Evolutionary conservation across 139 green algal genomes (phyloP).

Genomic region (Zygnema circumcarinatum): DNA sequence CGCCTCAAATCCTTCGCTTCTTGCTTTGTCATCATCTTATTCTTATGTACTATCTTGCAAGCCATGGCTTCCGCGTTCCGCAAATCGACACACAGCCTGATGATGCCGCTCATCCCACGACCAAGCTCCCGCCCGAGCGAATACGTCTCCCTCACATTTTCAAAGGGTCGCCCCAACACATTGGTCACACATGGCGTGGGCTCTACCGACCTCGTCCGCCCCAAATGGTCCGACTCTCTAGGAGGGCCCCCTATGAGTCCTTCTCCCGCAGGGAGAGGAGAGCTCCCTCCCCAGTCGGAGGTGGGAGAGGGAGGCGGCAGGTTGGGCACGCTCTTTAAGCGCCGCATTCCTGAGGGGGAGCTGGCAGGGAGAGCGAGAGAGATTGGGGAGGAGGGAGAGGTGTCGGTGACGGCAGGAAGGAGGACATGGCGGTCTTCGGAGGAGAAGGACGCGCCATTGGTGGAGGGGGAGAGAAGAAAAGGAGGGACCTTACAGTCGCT

Average conservation of each 20-base stretch:
- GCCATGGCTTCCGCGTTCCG: neutral
- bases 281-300: no score
- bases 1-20: neutral
- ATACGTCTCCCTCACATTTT: neutral
- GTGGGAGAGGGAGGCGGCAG: neutral
- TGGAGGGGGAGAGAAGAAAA: neutral
- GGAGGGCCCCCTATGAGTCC: no score
- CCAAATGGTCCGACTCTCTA: neutral
- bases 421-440: neutral
- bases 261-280: neutral
- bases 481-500: neutral
- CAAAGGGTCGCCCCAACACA: neutral
- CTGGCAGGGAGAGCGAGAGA: neutral
- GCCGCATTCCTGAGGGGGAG: neutral
- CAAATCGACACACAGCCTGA: conserved; percentile 71
- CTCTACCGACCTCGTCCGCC: neutral
- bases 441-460: neutral
- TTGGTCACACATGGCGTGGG: neutral
- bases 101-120: conserved; percentile 43
- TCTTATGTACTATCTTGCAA: neutral
- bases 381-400: neutral
- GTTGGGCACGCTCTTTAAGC: neutral
- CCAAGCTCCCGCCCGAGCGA: conserved; percentile 30
- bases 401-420: neutral
- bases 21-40: neutral